Percentiles rank a stretch among this genome's conserved stretches.
Conservation (phyloP, 2,329 filamentous ascomycete genomes). For the Fusarium tuaranense region DNA sequence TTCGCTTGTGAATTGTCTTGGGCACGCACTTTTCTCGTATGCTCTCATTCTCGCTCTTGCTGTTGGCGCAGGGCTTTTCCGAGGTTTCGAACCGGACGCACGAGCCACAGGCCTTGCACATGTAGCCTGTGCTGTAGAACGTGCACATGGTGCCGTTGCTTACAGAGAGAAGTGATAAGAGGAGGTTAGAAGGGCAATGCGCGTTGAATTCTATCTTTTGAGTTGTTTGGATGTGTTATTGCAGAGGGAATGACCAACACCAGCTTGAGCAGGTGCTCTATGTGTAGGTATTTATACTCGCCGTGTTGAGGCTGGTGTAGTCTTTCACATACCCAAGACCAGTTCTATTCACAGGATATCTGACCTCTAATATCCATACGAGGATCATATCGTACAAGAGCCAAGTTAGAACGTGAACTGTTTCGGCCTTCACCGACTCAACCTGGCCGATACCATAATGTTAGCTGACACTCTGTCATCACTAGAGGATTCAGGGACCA, state of each 20-base stretch:
- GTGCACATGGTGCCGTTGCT: constrained; percentile 16
- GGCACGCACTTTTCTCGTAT: neutral
- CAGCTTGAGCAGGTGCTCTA: neutral
- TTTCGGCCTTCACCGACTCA: neutral
- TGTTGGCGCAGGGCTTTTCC: neutral
- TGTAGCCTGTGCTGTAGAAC: neutral
- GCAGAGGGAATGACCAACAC: neutral
- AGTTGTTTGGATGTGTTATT: neutral
- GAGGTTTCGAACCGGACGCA: neutral
- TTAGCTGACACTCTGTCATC: neutral
- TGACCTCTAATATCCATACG: rapidly evolving
- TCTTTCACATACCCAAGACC: too few species aligned
- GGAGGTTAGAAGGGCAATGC: neutral
- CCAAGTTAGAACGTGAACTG: neutral
- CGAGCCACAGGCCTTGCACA: constrained; percentile 6
- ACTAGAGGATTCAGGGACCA: too few species aligned
- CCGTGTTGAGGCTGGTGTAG: too few species aligned
- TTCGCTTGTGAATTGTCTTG: neutral
- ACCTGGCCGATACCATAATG: neutral
- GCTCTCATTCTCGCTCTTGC: neutral
- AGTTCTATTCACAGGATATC: neutral
- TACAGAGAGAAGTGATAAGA: neutral
- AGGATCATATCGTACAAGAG: too few species aligned
- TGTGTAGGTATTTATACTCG: neutral
- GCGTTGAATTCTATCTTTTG: too few species aligned